A percentile compares a stretch with the other conserved stretches of the same genome.
phyloP scores from a whole-genome alignment of 495 filamentous ascomycete species.

The Penicillium psychrofluorescens region DNA sequence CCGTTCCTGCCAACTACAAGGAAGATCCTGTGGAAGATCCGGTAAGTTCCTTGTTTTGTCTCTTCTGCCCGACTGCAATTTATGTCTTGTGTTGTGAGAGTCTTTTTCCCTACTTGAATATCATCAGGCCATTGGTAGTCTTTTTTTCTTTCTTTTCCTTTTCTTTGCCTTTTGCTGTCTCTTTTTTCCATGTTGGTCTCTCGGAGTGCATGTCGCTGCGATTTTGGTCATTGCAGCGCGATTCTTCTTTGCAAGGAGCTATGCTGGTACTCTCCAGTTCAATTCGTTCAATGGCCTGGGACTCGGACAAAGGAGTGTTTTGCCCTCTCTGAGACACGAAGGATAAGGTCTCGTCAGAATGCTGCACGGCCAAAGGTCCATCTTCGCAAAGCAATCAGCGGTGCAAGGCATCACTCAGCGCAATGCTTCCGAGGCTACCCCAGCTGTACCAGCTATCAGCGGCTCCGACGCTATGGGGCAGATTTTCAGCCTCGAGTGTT shows the following conservation, averaged over 20 bases:
- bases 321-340: too few species aligned
- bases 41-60: constrained; percentile 24
- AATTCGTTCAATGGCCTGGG: too few species aligned
- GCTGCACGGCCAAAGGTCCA: too few species aligned
- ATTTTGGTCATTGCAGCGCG: too few species aligned
- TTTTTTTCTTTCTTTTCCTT: constrained; percentile 7
- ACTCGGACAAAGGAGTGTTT: too few species aligned
- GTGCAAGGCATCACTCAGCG: too few species aligned
- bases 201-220: too few species aligned
- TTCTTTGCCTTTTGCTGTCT: background rate
- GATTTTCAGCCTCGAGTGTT: constrained; percentile 5
- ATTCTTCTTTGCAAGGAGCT: too few species aligned
- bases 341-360: too few species aligned
- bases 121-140: constrained; percentile 5
- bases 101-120: constrained; percentile 15
- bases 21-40: constrained; percentile 35
- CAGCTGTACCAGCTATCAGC: background rate
- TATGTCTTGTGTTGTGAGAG: constrained; percentile 1
- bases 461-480: constrained; percentile 1
- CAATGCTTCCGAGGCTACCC: too few species aligned
- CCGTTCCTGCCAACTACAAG: constrained; percentile 28
- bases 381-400: too few species aligned
- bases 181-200: background rate
- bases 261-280: too few species aligned
- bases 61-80: constrained; percentile 9